These are phyloP conservation scores for Gyromitra esculenta DNA, from an alignment of 2,329 filamentous ascomycete species.

Conservation along the genomic window DNA sequence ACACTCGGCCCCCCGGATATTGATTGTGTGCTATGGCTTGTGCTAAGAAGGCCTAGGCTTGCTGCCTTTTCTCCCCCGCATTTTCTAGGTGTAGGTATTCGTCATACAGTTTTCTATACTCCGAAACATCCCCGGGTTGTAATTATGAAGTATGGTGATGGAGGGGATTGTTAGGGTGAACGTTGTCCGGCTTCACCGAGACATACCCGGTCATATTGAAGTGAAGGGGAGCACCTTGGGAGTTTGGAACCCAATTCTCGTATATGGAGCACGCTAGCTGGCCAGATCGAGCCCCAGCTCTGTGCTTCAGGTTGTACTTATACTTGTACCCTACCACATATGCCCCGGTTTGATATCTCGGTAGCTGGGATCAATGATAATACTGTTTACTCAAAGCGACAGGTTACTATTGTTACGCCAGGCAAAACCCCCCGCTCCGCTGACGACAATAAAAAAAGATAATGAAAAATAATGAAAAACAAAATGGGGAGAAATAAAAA, in stretches of 20 bases:
- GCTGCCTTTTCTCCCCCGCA: neutral
- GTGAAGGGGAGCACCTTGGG: neutral
- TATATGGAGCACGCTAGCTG: neutral
- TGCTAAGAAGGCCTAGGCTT: neutral
- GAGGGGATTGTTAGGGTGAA: too few relatives aligned
- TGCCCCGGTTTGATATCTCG: neutral
- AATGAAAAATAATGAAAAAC: too few relatives aligned
- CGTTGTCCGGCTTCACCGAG: neutral
- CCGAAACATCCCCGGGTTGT: neutral
- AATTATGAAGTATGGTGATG: neutral
- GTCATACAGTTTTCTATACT: too few relatives aligned
- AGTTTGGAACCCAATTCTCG: neutral
- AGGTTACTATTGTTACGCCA: constrained; percentile 6
- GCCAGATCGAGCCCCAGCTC: neutral
- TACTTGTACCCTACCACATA: neutral
- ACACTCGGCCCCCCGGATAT: neutral
- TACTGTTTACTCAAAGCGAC: constrained; percentile 13
- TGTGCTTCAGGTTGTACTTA: neutral
- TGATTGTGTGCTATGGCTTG: neutral
- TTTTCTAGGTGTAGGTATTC: neutral
- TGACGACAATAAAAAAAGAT: neutral
- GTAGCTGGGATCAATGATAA: constrained; percentile 6
- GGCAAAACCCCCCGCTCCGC: neutral
- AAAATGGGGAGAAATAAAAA: neutral
- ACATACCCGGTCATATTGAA: neutral